Base-by-base conservation (phyloP, 2,329 filamentous ascomycete species). In the Trichoderma atrobrunneum region DNA sequence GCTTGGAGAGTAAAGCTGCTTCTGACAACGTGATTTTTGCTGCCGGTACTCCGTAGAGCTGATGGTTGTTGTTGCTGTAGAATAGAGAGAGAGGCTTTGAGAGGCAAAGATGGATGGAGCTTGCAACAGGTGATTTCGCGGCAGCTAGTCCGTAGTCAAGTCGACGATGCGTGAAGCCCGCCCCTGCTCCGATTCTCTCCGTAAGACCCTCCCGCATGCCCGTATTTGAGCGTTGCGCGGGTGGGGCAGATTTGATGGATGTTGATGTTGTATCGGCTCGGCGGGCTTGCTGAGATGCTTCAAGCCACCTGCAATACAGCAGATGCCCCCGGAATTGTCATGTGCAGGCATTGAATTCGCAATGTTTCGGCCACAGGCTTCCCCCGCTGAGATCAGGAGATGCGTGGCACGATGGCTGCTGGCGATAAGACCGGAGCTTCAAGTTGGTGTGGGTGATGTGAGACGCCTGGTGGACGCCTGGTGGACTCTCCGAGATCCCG, bases 121-220 rank as follows among this genome's bases (percentile, higher is more conserved):
- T 54, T 54, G 48, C n/a, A 54, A 54, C 48, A 24, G 48, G 48
- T 54, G 48, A 54, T 54, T 54, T 14, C 48, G 21, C 48, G 21
- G 48, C n/a, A 54, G 48, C 48, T 54, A 54, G 48, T 54, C 16
- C 39, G 16, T 18, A 39, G 36, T 36, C 48, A 21, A 54, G 5
- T 60, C n/a, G 30, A 32, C 57, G 18, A 51, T 28, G 43, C 18
- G 62, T 64, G 72, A 57, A 63, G 69, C 62, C 36, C 36, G 59
- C 30, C 32, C 28, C 30, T 39, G 66, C 64, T 71, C 72, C 68
- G 68, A 71, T 73, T 71, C 62, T 66, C 68, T 72, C 68, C 68
- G 67, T 36, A 14, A n/a, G 39, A 69, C 57, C 39, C 56, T 48
- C 36, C 57, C 5, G 57, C n/a, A 51, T 61, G 24, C 39, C 56